Evolutionary conservation across 2,329 filamentous ascomycete species (phyloP).

Genomic region (Diaporthe vexans): DNA sequence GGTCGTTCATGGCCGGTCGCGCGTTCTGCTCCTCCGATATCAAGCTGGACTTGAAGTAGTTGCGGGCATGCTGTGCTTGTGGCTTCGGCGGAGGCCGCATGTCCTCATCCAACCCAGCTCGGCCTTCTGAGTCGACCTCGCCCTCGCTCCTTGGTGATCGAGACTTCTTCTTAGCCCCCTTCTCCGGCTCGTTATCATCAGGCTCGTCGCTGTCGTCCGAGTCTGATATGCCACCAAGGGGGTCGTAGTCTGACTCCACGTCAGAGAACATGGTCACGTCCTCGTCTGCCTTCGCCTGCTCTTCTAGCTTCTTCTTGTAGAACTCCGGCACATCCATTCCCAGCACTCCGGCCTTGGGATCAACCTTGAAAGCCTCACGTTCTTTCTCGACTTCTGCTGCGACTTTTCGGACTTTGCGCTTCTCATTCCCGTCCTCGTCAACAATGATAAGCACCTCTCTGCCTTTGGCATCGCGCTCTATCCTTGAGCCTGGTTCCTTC

Average conservation of each 20-base stretch:
- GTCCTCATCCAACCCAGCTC: constrained; percentile 46
- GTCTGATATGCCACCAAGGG: constrained; percentile 70
- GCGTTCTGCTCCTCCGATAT: constrained; percentile 66
- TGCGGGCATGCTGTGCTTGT: constrained; percentile 57
- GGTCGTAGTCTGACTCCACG: constrained; percentile 77
- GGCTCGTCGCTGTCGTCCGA: constrained; percentile 56
- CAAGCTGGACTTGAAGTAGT: constrained; percentile 75
- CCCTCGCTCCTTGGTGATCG: constrained; percentile 41
- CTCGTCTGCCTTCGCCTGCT: constrained; percentile 63
- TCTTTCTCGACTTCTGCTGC: constrained; percentile 58
- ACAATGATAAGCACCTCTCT: constrained; percentile 75
- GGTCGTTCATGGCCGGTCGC: constrained; percentile 75
- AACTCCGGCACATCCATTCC: constrained; percentile 77
- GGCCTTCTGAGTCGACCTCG: constrained; percentile 44
- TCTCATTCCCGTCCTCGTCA: constrained; percentile 76
- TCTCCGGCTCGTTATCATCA: constrained; percentile 48
- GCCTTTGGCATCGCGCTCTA: constrained; percentile 73
- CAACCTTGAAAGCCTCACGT: constrained; percentile 59
- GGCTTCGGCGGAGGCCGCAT: constrained; percentile 65
- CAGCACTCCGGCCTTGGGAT: constrained; percentile 69
- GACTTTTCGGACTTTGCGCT: constrained; percentile 72
- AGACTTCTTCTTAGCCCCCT: constrained; percentile 36
- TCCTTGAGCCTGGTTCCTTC: constrained; percentile 67
- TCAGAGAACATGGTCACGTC: constrained; percentile 77
- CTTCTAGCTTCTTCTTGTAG: constrained; percentile 63